Conservation (phyloP, 2,329 filamentous ascomycete genomes). For the Fusarium keratoplasticum region DNA sequence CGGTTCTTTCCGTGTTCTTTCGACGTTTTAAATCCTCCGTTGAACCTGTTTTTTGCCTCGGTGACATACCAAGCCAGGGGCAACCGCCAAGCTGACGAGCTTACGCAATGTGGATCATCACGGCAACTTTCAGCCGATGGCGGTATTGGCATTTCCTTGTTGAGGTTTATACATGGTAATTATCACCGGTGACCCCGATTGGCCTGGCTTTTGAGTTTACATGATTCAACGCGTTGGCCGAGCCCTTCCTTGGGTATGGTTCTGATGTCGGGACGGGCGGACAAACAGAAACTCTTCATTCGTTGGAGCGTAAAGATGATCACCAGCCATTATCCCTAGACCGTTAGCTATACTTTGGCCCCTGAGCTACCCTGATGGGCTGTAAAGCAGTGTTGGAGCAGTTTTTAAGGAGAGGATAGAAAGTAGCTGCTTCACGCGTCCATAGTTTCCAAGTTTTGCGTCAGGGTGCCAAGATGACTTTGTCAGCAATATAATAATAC, state of each 20-base stretch:
- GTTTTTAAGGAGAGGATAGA: no score
- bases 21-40: neutral
- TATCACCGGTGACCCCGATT: neutral
- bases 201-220: neutral
- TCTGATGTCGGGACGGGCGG: neutral
- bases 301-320: neutral
- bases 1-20: neutral
- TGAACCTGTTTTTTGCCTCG: neutral
- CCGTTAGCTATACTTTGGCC: slow-evolving; percentile 59
- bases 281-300: neutral
- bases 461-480: no score
- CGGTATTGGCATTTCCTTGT: neutral
- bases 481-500: no score
- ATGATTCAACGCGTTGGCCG: neutral
- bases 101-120: slow-evolving; percentile 29
- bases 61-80: neutral
- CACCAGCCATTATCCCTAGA: slow-evolving; percentile 37
- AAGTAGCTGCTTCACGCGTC: no score
- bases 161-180: neutral
- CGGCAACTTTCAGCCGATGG: slow-evolving; percentile 32
- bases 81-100: neutral
- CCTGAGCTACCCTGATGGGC: slow-evolving; percentile 58
- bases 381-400: no score
- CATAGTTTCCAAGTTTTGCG: no score
- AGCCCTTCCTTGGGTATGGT: neutral